Base-by-base conservation (phyloP, 2,329 filamentous ascomycete species). In the Ceratocystis variospora region DNA sequence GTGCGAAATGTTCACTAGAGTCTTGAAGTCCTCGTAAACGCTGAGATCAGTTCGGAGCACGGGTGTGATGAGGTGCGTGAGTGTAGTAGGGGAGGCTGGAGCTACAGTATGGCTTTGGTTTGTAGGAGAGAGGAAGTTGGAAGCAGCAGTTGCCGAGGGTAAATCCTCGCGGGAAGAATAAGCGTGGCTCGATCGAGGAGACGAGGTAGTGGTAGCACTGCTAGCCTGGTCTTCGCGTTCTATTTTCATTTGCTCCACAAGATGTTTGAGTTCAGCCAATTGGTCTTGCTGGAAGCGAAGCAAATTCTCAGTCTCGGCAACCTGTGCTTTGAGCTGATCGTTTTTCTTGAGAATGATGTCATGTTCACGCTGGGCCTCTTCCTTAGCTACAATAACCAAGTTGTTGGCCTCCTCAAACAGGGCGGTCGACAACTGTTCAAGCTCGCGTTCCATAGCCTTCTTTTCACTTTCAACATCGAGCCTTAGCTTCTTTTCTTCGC, bases 401-500 rank as follows among this genome's bases (percentile, higher is more conserved):
- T 88, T 92, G 77, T 99, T 97, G 62, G 94, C 94, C 79, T 99
- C 93, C 73, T 97, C 91, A 69, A 99, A 99, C n/a, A 99, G 81
- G 33, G 90, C 91, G 1, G 90, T 86, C 0, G 94, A 97, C 69
- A 99, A 76, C 64, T 85, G 89, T 76, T 97, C 94, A 59, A 99
- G 78, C 75, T 99, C 94, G 71, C 88, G 86, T 74, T 99, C 94
- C 37, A 96, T 96, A 69, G 86, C 86, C 75, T 88, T 89, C 79
- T 94, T 96, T 66, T 90, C 89, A 74, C 84, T 86, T 72, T 92
- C 88, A 10, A 83, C 83, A 59, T 85, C 82, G 6, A 79, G 74
- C n/a, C 87, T 83, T 70, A 83, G 79, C 62, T 78, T 81, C 71
- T 80, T 85, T 74, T 93, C 89, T 67, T 88, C 86, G 17, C 80